Evolutionary conservation across 2,329 filamentous ascomycete species (phyloP), one percentile per base, ranked within the genome.

Genomic region (Phaeophleospora eucalypticola): DNA sequence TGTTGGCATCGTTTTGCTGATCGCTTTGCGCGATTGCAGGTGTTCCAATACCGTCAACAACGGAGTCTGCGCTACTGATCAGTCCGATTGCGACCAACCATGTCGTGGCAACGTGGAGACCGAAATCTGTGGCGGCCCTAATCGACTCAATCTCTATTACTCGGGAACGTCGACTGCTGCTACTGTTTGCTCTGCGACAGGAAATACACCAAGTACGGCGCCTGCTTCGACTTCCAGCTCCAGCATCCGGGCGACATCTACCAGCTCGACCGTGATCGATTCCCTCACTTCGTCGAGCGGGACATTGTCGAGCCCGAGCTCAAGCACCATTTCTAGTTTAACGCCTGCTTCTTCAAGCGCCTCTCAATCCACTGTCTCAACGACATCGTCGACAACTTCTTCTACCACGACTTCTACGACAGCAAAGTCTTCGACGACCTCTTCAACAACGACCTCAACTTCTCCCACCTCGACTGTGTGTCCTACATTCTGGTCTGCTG

Each of bases 401-500:
- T 35, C 35, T 19, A 20, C 45, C 21, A 36, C 42, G n/a, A n/a
- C n/a, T n/a, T n/a, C n/a, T n/a, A n/a, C n/a, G n/a, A n/a, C n/a
- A n/a, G n/a, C n/a, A n/a, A n/a, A n/a, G n/a, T n/a, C n/a, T n/a
- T n/a, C n/a, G 15, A 49, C 37, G 2, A 42, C 45, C n/a, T 50
- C 46, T 6, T 45, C 39, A 17, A 46, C 46, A 15, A 43, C 47
- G 2, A 43, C 49, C 3, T 36, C 42, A 14, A 38, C 43, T 18
- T 42, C 51, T 3, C 42, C 47, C 12, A 29, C 42, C 10, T 51
- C 48, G 2, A 51, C 48, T 15, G 41, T 40, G 3, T 68, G 64
- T 36, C 63, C 60, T 19, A 49, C 54, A 1, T 54, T 65, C 33
- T 68, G 65, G 65, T 51, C 51, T 1, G 46, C 48, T 3, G 57